Evolutionary conservation across 2,329 filamentous ascomycete genomes (phyloP).

Genomic region (Penicillium janthinellum): DNA sequence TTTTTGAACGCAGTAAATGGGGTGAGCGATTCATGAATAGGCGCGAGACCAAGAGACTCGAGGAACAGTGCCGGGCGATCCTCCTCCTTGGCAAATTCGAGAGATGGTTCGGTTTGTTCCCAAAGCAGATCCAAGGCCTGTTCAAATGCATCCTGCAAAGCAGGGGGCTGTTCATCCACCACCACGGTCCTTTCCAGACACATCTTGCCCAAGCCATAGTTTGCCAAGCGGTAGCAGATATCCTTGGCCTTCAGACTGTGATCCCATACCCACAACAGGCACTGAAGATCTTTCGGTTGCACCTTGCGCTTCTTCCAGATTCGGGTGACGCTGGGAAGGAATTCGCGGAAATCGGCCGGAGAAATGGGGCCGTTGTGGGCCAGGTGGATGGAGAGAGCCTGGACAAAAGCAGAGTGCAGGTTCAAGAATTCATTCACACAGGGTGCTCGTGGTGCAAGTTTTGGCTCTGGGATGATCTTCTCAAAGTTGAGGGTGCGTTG

Average conservation of each 20-base stretch:
- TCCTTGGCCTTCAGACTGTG: conserved; percentile 27
- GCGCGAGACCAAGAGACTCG: conserved; percentile 35
- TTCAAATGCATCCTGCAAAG: conserved; percentile 55
- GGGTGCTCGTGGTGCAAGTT: conserved; percentile 32
- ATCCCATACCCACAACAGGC: conserved; percentile 65
- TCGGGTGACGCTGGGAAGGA: conserved; percentile 65
- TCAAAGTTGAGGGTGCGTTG: conserved; percentile 26
- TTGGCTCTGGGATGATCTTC: conserved; percentile 15
- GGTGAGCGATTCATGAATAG: conserved; percentile 42
- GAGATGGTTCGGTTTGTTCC: conserved; percentile 41
- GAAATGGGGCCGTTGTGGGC: conserved; percentile 67
- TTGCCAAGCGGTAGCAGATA: conserved; percentile 41
- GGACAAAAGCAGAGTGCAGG: conserved; percentile 68
- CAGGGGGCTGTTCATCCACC: conserved; percentile 41
- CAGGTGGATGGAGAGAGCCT: conserved; percentile 67
- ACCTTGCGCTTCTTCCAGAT: conserved; percentile 74
- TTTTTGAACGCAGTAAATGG: conserved; percentile 39
- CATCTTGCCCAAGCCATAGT: conserved; percentile 44
- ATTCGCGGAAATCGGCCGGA: conserved; percentile 64
- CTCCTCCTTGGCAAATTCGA: conserved; percentile 35
- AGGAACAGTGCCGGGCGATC: conserved; percentile 37
- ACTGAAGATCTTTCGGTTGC: conserved; percentile 64
- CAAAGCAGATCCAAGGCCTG: conserved; percentile 39
- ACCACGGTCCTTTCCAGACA: conserved; percentile 38
- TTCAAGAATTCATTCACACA: conserved; percentile 57